These are phyloP conservation scores for Aspergillus sp. DNA, from an alignment of 2,329 filamentous ascomycete species.

Conservation along the genomic window DNA sequence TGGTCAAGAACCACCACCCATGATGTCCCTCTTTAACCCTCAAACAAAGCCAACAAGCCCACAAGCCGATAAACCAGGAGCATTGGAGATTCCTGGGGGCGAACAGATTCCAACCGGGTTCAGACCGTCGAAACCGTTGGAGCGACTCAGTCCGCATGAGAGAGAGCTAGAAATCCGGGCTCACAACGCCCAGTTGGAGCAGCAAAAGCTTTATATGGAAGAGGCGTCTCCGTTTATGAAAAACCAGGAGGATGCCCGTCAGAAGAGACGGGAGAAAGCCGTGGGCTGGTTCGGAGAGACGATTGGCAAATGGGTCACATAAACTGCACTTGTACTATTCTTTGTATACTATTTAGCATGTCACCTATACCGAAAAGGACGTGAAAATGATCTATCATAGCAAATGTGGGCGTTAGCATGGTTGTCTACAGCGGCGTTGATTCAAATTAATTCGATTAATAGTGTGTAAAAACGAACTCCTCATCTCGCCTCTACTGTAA, in stretches of 20 bases:
- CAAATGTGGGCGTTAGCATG: too few species aligned
- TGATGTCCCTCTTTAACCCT: conserved; percentile 42
- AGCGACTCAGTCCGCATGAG: conserved; percentile 42
- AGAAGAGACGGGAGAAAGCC: conserved; percentile 34
- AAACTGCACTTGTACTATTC: neutral
- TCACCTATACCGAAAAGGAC: too few species aligned
- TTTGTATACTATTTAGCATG: too few species aligned
- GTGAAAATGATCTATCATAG: too few species aligned
- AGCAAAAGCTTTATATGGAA: conserved; percentile 31
- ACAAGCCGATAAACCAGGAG: conserved; percentile 9
- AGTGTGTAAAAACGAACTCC: too few species aligned
- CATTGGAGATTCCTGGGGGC: conserved; percentile 32
- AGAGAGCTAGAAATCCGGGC: conserved; percentile 40
- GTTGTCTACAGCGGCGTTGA: too few species aligned
- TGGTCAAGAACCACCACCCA: conserved; percentile 37
- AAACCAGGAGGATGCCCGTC: conserved; percentile 30
- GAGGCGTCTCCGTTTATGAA: conserved; percentile 33
- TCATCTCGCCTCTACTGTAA: too few species aligned
- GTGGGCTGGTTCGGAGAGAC: conserved; percentile 41
- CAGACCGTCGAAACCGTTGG: conserved; percentile 33
- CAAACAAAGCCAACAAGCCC: conserved; percentile 16
- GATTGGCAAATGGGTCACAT: conserved; percentile 37
- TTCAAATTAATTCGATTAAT: too few species aligned
- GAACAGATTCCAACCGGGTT: conserved; percentile 30
- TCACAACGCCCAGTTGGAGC: conserved; percentile 32